Evolutionary conservation across 192 early-diverging fungal species (phyloP).

Genomic region (Pilaira anomala): DNA sequence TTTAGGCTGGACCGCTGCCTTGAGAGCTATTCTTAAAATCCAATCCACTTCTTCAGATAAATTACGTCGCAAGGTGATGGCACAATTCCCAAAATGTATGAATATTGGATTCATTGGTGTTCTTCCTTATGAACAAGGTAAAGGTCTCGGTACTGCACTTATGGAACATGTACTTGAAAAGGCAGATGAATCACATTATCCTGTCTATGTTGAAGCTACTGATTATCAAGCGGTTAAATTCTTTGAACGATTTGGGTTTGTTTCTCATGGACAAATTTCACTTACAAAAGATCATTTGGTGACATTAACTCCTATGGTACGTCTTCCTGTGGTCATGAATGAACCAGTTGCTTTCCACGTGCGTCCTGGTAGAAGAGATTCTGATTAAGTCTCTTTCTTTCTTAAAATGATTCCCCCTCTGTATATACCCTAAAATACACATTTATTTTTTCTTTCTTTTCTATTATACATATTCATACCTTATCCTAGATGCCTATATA

Average conservation of each 20-base stretch:
- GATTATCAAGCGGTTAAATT: conserved; percentile 18
- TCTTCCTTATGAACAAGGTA: conserved; percentile 31
- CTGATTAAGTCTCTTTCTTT: too few relatives aligned
- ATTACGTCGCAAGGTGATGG: conserved; percentile 5
- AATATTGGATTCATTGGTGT: conserved; percentile 31
- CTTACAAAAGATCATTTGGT: conserved; percentile 3
- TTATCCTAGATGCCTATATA: too few relatives aligned
- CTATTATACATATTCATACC: too few relatives aligned
- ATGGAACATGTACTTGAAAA: conserved; percentile 25
- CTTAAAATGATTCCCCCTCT: too few relatives aligned
- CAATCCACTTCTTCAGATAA: not conserved
- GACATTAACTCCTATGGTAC: conserved; percentile 27
- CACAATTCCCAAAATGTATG: conserved; percentile 8
- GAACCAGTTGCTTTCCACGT: conserved; percentile 16
- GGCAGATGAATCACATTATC: conserved; percentile 20
- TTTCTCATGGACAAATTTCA: conserved; percentile 4
- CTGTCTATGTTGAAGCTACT: conserved; percentile 30
- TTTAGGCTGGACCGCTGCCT: not conserved
- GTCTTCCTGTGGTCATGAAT: not conserved
- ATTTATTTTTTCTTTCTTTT: too few relatives aligned
- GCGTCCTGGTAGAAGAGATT: conserved; percentile 21
- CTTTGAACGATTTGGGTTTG: conserved; percentile 33
- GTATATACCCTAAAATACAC: too few relatives aligned
- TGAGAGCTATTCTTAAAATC: not conserved
- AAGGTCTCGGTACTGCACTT: conserved; percentile 30